Evolutionary conservation across 257 asterid species (phyloP).

Genomic region (Solanum paucissectum): DNA sequence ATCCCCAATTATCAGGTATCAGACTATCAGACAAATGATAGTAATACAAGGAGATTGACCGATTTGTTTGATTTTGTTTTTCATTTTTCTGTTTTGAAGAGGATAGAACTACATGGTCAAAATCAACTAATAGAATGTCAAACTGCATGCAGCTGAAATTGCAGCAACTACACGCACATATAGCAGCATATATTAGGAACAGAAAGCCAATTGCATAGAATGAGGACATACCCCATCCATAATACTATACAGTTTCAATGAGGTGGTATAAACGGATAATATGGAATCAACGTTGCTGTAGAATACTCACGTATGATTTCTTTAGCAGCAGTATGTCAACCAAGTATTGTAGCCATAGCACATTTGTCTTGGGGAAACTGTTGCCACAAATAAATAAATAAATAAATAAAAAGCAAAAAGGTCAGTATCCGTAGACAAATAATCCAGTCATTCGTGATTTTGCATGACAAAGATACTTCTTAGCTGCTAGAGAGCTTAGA

Average conservation of each 20-base stretch:
- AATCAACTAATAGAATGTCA: not conserved
- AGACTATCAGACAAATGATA: not conserved
- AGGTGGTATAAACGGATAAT: not conserved
- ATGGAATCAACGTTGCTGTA: not conserved
- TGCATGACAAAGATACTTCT: not conserved
- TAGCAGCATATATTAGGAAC: not conserved
- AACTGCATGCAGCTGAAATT: not conserved
- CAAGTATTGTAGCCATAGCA: slow-evolving; percentile 84
- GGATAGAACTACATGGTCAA: not conserved
- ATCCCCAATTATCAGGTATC: not conserved
- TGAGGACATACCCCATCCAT: not conserved
- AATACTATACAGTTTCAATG: not conserved
- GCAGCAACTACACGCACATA: not conserved
- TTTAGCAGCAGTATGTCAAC: slow-evolving; percentile 66
- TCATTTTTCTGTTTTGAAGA: not conserved
- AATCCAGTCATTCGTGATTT: not conserved
- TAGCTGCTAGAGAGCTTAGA: not conserved
- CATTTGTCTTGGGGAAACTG: slow-evolving; percentile 94
- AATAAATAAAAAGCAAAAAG: not conserved
- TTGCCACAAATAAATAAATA: not conserved
- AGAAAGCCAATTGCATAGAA: not conserved
- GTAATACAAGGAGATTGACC: not conserved
- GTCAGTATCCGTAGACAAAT: not conserved
- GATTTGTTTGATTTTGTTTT: not conserved
- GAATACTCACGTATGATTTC: slow-evolving; percentile 72